A percentile compares a stretch with the other conserved stretches of the same genome.
phyloP scores from a whole-genome alignment of 2,329 filamentous ascomycete species.

The Neofusicoccum sp. region DNA sequence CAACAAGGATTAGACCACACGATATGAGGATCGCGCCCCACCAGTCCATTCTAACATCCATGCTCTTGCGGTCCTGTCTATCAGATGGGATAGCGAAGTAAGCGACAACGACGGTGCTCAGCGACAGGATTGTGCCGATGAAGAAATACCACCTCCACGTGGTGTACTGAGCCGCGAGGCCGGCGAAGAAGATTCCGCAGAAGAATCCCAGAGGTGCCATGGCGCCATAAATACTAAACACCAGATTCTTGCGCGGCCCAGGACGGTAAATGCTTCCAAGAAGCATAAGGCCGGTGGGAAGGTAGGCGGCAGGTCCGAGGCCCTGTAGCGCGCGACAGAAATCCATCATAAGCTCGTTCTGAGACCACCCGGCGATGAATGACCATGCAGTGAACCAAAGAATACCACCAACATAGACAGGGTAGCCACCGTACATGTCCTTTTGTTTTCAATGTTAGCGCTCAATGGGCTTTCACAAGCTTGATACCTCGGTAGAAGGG shows the following conservation, averaged over 20 bases:
- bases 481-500: constrained; percentile 42
- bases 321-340: constrained; percentile 40
- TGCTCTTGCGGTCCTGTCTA: constrained; percentile 35
- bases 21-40: constrained; percentile 63
- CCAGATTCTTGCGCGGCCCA: constrained; percentile 39
- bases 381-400: constrained; percentile 44
- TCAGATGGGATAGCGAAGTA: constrained; percentile 56
- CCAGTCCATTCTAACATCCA: constrained; percentile 68
- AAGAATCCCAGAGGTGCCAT: constrained; percentile 60
- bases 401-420: constrained; percentile 62
- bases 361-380: constrained; percentile 35
- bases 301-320: constrained; percentile 39
- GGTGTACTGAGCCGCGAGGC: constrained; percentile 57
- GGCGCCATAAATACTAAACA: constrained; percentile 50
- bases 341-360: constrained; percentile 38
- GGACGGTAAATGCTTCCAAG: constrained; percentile 39
- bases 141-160: constrained; percentile 71
- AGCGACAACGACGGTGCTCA: constrained; percentile 49
- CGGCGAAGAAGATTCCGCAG: constrained; percentile 66
- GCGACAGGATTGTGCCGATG: constrained; percentile 60
- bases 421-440: constrained; percentile 65
- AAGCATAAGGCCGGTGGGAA: constrained; percentile 36
- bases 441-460: neutral
- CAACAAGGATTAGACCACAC: constrained; percentile 66
- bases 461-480: constrained; percentile 39